phyloP scores from a whole-genome alignment of 805 yeast genomes.

The Lachancea kluyveri region DNA sequence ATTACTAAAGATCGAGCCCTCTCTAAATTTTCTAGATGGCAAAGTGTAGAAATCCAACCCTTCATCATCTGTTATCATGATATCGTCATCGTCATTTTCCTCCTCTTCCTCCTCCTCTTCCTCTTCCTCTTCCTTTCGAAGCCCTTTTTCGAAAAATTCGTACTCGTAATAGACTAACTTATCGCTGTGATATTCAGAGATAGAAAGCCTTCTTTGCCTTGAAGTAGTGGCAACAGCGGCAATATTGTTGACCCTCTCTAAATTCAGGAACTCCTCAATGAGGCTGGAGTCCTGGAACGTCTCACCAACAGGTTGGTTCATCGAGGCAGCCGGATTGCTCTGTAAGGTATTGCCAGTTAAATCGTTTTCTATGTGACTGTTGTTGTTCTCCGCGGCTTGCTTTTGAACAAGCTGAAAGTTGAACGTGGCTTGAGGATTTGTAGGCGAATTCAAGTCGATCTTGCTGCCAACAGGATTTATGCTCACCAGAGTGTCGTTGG shows the following conservation, averaged over 20 bases:
- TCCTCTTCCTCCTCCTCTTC: slow-evolving; percentile 5
- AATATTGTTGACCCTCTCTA: slow-evolving; percentile 4
- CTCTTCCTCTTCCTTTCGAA: background rate
- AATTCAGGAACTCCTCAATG: slow-evolving; percentile 10
- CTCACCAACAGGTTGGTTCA: too few relatives aligned
- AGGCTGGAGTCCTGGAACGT: slow-evolving; percentile 6
- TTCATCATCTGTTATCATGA: slow-evolving; percentile 9
- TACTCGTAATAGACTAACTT: slow-evolving; percentile 27
- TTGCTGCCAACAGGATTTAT: slow-evolving; percentile 4
- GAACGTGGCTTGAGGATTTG: slow-evolving; percentile 10
- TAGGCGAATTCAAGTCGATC: slow-evolving; percentile 6
- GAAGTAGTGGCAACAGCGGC: slow-evolving; percentile 1
- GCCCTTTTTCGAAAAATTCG: slow-evolving; percentile 21
- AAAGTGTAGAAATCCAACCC: slow-evolving; percentile 6
- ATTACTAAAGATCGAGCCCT: slow-evolving; percentile 8
- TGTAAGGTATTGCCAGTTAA: slow-evolving; percentile 28
- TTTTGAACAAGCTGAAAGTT: slow-evolving; percentile 15
- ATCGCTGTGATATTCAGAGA: slow-evolving; percentile 24
- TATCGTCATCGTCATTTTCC: slow-evolving; percentile 6
- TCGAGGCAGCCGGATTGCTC: slow-evolving; percentile 7
- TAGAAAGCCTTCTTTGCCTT: slow-evolving; percentile 22
- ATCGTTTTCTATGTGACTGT: slow-evolving; percentile 17
- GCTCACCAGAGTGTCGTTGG: slow-evolving; percentile 17
- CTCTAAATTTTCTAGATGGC: slow-evolving; percentile 5
- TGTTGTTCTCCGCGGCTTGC: slow-evolving; percentile 7